phyloP scores from a whole-genome alignment of 495 filamentous ascomycete species.

The Aspergillus conjunctus region DNA sequence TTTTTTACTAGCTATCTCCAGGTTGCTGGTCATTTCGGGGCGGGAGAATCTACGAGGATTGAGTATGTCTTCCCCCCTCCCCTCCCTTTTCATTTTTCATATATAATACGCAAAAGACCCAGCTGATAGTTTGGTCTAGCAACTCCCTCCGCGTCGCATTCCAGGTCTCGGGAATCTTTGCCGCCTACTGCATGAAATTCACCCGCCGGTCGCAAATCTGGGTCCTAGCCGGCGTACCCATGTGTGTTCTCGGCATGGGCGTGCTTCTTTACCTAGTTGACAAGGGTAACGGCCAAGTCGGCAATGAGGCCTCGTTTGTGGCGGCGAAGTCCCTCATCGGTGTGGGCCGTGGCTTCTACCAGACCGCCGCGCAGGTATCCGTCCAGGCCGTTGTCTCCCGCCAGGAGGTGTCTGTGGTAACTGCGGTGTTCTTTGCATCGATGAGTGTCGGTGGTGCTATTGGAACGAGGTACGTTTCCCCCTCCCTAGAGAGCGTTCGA shows the following conservation, averaged over 20 bases:
- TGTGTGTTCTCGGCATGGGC: constrained; percentile 31
- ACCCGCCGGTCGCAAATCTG: constrained; percentile 31
- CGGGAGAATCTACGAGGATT: constrained; percentile 28
- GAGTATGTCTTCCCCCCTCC: constrained; percentile 21
- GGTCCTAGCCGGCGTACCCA: constrained; percentile 28
- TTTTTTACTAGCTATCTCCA: constrained; percentile 34
- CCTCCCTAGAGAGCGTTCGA: too few relatives aligned
- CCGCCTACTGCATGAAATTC: constrained; percentile 31
- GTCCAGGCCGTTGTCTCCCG: constrained; percentile 26
- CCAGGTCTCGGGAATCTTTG: constrained; percentile 31
- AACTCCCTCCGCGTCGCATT: constrained; percentile 32
- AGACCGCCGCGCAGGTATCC: constrained; percentile 31
- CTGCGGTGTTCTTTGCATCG: constrained; percentile 29
- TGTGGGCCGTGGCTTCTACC: constrained; percentile 31
- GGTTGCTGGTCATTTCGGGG: constrained; percentile 26
- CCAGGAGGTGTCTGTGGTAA: constrained; percentile 31
- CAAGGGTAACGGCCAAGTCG: constrained; percentile 26
- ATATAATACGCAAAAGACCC: too few relatives aligned
- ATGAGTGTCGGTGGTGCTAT: constrained; percentile 32
- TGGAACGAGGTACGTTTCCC: constrained; percentile 26
- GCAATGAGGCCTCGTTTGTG: constrained; percentile 29
- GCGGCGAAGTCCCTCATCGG: constrained; percentile 28
- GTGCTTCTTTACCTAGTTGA: constrained; percentile 29
- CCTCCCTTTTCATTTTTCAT: too few relatives aligned
- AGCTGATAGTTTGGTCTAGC: constrained; percentile 6